Evolutionary conservation across 1,139 yeast species (phyloP).

Genomic region (Candida tunisiensis): DNA sequence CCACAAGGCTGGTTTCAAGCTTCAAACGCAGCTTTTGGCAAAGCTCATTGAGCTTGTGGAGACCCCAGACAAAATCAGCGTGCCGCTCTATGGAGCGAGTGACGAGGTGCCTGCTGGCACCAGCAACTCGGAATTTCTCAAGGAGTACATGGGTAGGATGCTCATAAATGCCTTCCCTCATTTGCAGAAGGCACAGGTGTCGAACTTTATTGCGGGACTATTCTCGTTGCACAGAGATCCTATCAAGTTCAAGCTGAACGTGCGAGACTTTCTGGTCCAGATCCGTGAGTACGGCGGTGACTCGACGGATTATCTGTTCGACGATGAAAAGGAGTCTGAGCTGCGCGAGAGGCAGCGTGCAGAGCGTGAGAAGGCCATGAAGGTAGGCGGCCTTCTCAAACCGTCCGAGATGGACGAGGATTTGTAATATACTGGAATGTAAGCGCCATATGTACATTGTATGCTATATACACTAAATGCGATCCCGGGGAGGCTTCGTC

Average conservation of each 20-base stretch:
- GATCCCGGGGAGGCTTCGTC: no score
- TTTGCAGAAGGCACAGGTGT: constrained; percentile 66
- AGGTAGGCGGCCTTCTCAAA: constrained; percentile 85
- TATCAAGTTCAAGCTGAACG: constrained; percentile 60
- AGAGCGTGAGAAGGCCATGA: constrained; percentile 69
- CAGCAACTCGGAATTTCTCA: constrained; percentile 59
- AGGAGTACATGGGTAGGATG: constrained; percentile 69
- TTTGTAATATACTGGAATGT: no score
- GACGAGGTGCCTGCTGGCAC: constrained; percentile 70
- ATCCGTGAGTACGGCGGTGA: constrained; percentile 85
- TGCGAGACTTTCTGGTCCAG: constrained; percentile 93
- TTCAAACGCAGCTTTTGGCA: constrained; percentile 74
- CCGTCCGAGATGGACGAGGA: constrained; percentile 93
- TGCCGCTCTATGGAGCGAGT: constrained; percentile 55
- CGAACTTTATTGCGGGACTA: constrained; percentile 65
- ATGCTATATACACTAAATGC: no score
- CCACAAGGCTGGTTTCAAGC: constrained; percentile 89
- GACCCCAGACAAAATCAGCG: constrained; percentile 50
- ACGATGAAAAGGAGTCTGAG: constrained; percentile 82
- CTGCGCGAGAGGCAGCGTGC: constrained; percentile 45
- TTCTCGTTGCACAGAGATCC: constrained; percentile 55
- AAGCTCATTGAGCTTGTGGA: constrained; percentile 75
- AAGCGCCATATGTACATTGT: no score
- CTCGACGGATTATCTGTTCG: constrained; percentile 79
- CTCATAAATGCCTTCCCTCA: constrained; percentile 82